Evolutionary conservation across 164 flowering plant species (phyloP).

Genomic region (Amborella trichopoda): DNA sequence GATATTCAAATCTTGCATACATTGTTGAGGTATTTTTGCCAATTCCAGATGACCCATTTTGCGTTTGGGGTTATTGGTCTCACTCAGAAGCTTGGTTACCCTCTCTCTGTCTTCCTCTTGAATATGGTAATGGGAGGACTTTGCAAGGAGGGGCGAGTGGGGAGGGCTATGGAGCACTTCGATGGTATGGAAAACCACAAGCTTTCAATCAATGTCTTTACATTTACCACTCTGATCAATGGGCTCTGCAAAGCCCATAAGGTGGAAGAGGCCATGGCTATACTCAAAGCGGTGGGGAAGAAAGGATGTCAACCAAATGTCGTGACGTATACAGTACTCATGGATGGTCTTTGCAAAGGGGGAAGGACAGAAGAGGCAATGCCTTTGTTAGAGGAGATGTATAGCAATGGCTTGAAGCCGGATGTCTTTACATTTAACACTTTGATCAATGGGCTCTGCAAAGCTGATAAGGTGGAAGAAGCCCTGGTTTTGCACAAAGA

Average conservation of each 20-base stretch:
- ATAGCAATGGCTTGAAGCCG: conserved; percentile 24
- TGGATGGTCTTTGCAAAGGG: conserved; percentile 43
- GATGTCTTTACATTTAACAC: conserved; percentile 33
- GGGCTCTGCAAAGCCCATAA: conserved; percentile 48
- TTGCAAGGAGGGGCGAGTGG: conserved; percentile 25
- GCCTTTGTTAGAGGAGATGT: conserved; percentile 41
- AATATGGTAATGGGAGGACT: conserved; percentile 47
- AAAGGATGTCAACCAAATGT: conserved; percentile 23
- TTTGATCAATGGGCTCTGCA: conserved; percentile 40
- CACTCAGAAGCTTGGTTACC: conserved; percentile 44
- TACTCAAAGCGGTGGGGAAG: conserved; percentile 31
- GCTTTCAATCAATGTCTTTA: conserved; percentile 27
- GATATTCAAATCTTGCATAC: conserved; percentile 26
- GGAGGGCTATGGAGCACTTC: conserved; percentile 33
- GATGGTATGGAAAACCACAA: conserved; percentile 16
- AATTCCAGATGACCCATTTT: conserved; percentile 14
- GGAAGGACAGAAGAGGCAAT: conserved; percentile 40
- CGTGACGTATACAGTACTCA: conserved; percentile 30
- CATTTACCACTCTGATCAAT: conserved; percentile 40
- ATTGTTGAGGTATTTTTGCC: conserved; percentile 36
- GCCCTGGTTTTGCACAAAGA: no score
- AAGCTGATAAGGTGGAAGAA: no score
- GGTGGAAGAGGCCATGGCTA: conserved; percentile 27
- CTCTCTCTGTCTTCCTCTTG: conserved; percentile 16
- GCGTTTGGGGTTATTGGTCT: conserved; percentile 46